A percentile compares a stretch with the other conserved stretches of the same genome.
Conservation (phyloP, 2,329 filamentous ascomycete species). For the Coleophoma cylindrospora region DNA sequence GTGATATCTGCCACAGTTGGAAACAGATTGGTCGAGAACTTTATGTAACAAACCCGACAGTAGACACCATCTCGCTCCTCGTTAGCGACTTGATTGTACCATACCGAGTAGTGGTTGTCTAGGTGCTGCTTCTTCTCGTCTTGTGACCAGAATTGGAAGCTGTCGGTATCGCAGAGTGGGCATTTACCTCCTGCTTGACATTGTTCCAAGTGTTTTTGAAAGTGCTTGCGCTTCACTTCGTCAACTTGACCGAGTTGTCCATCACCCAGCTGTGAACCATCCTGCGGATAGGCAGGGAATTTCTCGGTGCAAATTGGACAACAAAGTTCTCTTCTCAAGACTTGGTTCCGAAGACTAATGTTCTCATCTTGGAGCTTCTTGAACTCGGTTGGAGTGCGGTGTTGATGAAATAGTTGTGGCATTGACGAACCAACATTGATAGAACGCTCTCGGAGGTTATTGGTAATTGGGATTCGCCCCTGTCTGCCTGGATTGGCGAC, state of each 20-base stretch:
- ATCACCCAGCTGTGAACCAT: not conserved
- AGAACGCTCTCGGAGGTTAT: constrained; percentile 10
- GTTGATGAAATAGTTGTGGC: constrained; percentile 16
- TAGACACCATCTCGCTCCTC: constrained; percentile 9
- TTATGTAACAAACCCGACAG: constrained; percentile 19
- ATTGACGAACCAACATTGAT: constrained; percentile 9
- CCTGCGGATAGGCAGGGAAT: constrained; percentile 6
- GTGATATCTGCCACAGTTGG: constrained; percentile 8
- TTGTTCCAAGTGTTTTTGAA: constrained; percentile 11
- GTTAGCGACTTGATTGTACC: constrained; percentile 5
- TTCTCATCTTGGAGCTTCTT: constrained; percentile 12
- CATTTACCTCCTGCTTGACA: constrained; percentile 14
- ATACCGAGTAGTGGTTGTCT: constrained; percentile 4
- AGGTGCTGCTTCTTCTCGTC: constrained; percentile 17
- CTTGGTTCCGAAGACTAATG: constrained; percentile 13
- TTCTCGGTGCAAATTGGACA: constrained; percentile 15
- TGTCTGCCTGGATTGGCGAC: too few species aligned
- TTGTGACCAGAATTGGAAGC: constrained; percentile 15
- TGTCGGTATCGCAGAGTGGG: constrained; percentile 16
- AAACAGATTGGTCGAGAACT: constrained; percentile 5
- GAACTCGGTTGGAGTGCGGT: constrained; percentile 20
- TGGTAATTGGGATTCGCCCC: not conserved
- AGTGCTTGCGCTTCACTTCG: constrained; percentile 12
- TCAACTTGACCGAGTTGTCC: not conserved
- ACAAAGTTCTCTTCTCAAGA: constrained; percentile 12